These are phyloP conservation scores for Funneliformis caledonium DNA, from an alignment of 371 early-diverging fungal genomes.

Conservation along the genomic window DNA sequence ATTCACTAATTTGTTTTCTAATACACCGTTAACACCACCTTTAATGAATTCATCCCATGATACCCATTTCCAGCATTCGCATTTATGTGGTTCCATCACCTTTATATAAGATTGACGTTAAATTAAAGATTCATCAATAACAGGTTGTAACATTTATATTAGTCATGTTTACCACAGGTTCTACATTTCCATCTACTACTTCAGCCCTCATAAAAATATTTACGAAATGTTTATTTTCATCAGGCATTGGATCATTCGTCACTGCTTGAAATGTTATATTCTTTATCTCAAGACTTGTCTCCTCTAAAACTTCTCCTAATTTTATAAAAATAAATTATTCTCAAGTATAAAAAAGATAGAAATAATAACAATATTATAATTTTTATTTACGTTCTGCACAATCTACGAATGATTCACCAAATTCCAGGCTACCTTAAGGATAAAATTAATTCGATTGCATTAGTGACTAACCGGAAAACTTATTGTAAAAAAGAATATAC, in stretches of 20 bases:
- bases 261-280: conserved; percentile 13
- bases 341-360: neutral
- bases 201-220: conserved; percentile 24
- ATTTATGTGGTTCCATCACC: conserved; percentile 36
- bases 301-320: conserved; percentile 27
- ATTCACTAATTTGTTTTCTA: neutral
- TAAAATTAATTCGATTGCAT: neutral
- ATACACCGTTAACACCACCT: conserved; percentile 6
- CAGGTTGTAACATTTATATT: neutral
- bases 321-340: neutral
- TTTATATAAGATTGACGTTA: neutral
- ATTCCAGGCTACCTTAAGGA: conserved; percentile 15
- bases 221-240: conserved; percentile 24
- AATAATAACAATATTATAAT: neutral
- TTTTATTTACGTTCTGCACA: conserved; percentile 25
- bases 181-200: neutral
- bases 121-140: neutral
- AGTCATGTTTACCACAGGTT: neutral
- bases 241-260: neutral
- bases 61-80: conserved; percentile 24
- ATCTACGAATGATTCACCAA: conserved; percentile 30
- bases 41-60: conserved; percentile 29
- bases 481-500: neutral
- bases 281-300: conserved; percentile 21
- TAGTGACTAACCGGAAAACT: neutral